A percentile compares a stretch with the other conserved stretches of the same genome.
Evolutionary conservation across 2,329 filamentous ascomycete genomes (phyloP).

Genomic region (Dactylellina cionopaga): DNA sequence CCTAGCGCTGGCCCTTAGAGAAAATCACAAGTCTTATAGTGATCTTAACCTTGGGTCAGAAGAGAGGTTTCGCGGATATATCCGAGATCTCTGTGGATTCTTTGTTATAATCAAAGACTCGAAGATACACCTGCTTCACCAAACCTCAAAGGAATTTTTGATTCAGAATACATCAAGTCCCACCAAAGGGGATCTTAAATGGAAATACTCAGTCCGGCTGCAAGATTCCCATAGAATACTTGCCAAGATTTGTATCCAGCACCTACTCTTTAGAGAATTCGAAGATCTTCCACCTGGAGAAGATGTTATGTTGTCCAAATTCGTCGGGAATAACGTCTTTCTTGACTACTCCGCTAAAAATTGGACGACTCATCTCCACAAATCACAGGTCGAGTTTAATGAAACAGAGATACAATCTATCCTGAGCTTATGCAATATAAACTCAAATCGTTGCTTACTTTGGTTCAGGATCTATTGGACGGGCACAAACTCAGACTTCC

Average conservation of each 20-base stretch:
- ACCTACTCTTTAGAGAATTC: conserved; percentile 2
- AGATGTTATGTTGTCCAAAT: not conserved
- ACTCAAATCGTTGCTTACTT: not conserved
- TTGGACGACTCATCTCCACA: too few relatives aligned
- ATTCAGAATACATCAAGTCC: conserved; percentile 22
- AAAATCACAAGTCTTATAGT: not conserved
- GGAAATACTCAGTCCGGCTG: conserved; percentile 8
- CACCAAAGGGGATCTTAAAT: not conserved
- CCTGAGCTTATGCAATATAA: not conserved
- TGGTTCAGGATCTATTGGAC: conserved; percentile 19
- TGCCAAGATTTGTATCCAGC: too few relatives aligned
- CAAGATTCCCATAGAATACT: conserved; percentile 7
- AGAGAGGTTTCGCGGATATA: not conserved
- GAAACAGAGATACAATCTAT: not conserved
- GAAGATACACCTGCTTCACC: conserved; percentile 61
- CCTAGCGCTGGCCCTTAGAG: conserved; percentile 16
- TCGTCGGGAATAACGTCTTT: not conserved
- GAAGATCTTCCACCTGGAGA: not conserved
- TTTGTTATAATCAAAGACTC: conserved; percentile 35
- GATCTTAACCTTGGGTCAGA: conserved; percentile 1
- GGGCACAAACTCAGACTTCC: not conserved
- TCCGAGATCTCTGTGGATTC: conserved; percentile 41
- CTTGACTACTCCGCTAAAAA: conserved; percentile 18
- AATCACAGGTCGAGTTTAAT: not conserved
- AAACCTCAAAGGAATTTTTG: conserved; percentile 47